A percentile compares a stretch with the other conserved stretches of the same genome.
Evolutionary conservation across 164 flowering plant species (phyloP).

Genomic region (Aristolochia californica): DNA sequence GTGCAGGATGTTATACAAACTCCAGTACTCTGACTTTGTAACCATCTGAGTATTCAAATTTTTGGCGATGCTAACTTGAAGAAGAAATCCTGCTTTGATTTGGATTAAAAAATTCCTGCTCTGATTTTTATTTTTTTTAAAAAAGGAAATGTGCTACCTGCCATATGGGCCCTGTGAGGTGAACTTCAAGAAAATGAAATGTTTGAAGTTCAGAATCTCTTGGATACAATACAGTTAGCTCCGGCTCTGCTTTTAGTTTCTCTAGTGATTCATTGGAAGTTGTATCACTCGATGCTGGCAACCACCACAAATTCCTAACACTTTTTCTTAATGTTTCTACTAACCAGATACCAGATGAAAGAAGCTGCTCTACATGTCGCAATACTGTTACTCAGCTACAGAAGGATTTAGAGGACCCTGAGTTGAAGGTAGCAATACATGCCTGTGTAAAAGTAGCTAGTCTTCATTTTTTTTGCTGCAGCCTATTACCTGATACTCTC

Average conservation of each 20-base stretch:
- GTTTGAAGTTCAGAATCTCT: neutral
- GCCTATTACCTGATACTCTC: too few relatives aligned
- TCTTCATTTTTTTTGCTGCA: neutral
- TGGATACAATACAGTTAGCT: neutral
- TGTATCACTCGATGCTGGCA: neutral
- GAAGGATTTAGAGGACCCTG: slow-evolving; percentile 10
- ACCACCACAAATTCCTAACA: neutral
- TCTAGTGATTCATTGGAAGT: neutral
- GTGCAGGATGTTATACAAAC: too few relatives aligned
- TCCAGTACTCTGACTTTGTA: too few relatives aligned
- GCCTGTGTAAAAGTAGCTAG: neutral
- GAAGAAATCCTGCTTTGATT: too few relatives aligned
- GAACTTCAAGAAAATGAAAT: neutral
- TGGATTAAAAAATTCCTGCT: too few relatives aligned
- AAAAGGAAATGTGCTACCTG: neutral
- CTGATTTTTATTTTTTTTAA: too few relatives aligned
- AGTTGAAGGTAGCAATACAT: slow-evolving; percentile 9
- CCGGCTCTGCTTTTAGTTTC: neutral
- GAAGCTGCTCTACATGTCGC: slow-evolving; percentile 10
- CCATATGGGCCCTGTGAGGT: neutral
- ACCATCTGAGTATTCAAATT: too few relatives aligned
- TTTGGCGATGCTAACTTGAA: too few relatives aligned
- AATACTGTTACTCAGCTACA: slow-evolving; percentile 7
- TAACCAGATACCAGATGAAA: slow-evolving; percentile 9
- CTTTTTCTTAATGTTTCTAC: neutral